Base-by-base conservation (phyloP, 106 monocot genomes). In the Platanthera zijinensis region DNA sequence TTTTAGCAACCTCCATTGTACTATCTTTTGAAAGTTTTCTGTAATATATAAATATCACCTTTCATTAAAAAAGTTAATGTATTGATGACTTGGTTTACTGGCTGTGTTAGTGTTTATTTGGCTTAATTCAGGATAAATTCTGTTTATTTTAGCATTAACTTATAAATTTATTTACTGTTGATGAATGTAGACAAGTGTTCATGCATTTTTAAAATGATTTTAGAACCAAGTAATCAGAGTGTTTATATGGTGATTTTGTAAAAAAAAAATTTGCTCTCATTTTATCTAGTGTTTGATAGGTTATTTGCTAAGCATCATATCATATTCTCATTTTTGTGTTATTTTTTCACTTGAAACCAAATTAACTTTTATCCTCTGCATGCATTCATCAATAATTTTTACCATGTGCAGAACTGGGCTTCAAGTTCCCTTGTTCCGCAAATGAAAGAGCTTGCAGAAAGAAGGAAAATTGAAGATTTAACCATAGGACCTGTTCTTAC, bases 401-500 rank as follows among this genome's bases (percentile, higher is more conserved):
- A 67, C 57, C 52, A 6, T 77, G 17, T 91, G 83, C 90, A 97
- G 96, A 87, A 97, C 76, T 97, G 96, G 96, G 68, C 72, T 62
- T 87, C 91, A 78, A 88, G 78, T 84, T 83, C 54, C 19, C 87
- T 97, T 50, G 73, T 91, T 74, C 77, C 84, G 19, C 94, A 86
- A 84, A 84, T 97, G 87, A 77, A 89, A 80, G 69, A 15, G 75
- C 93, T 97, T 78, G 89, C 93, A 67, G 90, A 80, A 71, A 91
- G 88, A 86, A 89, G 96, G 75, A 97, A 94, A 50, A 71, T 97
- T 28, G 87, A 93, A 82, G 96, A 94, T 89, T 80, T 97, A 80
- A 97, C 96, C 45, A 81, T 97, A 78, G 96, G 96, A 32, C 96
- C 96, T 75, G 96, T 97, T 87, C 93, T 97, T 72, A 93, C 96